phyloP scores from a whole-genome alignment of 768 basidiomycete genomes.

The Rubroboletus satanas region DNA sequence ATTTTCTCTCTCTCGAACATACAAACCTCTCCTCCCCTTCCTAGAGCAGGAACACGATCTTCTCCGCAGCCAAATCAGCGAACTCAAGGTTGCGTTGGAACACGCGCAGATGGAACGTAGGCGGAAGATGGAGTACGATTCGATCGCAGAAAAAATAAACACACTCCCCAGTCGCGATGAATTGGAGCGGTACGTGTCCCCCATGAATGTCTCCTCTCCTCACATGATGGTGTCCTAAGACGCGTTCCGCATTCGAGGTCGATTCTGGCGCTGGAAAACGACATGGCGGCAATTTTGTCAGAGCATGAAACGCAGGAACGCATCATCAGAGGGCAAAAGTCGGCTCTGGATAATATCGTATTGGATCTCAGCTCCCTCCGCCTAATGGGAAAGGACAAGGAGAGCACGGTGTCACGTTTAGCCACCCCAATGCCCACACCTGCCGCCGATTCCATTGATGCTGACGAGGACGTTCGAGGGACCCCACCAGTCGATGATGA shows the following conservation, averaged over 20 bases:
- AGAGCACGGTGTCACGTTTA: constrained; percentile 38
- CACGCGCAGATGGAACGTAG: constrained; percentile 72
- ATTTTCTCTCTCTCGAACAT: neutral
- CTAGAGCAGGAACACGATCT: constrained; percentile 69
- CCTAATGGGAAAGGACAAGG: constrained; percentile 66
- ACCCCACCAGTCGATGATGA: constrained; percentile 29
- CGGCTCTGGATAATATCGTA: constrained; percentile 63
- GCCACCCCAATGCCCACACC: constrained; percentile 48
- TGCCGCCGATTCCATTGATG: constrained; percentile 36
- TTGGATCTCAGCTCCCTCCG: constrained; percentile 57
- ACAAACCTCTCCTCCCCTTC: neutral
- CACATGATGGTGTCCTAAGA: neutral
- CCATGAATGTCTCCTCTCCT: neutral
- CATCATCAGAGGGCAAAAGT: constrained; percentile 63
- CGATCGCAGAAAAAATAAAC: constrained; percentile 79
- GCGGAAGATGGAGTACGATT: constrained; percentile 85
- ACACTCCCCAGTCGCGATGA: constrained; percentile 73
- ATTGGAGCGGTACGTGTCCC: constrained; percentile 61
- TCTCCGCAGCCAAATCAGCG: constrained; percentile 66
- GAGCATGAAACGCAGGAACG: constrained; percentile 75
- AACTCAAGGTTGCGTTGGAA: constrained; percentile 71
- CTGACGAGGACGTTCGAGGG: constrained; percentile 24
- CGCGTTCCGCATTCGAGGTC: constrained; percentile 41
- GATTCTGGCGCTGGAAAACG: constrained; percentile 67
- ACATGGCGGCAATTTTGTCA: constrained; percentile 67